A percentile compares a stretch with the other conserved stretches of the same genome.
These are phyloP conservation scores for Dactylellina leptospora DNA, from an alignment of 2,329 filamentous ascomycete genomes.

Conservation along the genomic window DNA sequence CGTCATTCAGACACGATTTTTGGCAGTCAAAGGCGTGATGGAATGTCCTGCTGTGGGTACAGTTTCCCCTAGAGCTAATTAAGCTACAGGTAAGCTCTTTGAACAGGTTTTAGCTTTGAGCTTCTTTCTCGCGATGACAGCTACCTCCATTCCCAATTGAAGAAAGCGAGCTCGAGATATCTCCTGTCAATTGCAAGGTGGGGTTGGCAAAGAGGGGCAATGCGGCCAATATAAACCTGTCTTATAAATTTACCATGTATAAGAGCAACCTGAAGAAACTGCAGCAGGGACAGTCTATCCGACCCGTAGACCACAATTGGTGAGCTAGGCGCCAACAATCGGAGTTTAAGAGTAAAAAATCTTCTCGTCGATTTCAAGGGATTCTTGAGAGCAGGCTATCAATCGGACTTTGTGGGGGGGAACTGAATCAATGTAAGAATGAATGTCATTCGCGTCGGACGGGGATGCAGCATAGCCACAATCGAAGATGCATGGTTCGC, in stretches of 20 bases:
- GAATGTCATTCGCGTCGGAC: constrained; percentile 24
- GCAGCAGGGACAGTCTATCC: constrained; percentile 31
- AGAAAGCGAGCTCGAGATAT: constrained; percentile 1
- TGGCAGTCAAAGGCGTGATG: neutral
- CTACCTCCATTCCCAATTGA: no score
- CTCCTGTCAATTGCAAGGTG: constrained; percentile 8
- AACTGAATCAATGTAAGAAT: neutral
- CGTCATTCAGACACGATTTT: neutral
- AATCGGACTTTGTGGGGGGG: constrained; percentile 16
- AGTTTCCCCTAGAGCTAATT: no score
- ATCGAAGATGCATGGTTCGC: constrained; percentile 34
- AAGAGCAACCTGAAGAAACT: neutral
- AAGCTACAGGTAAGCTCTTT: no score
- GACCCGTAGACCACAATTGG: constrained; percentile 17
- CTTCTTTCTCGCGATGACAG: no score
- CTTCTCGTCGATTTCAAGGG: neutral
- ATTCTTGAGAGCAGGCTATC: constrained; percentile 1
- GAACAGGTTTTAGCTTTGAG: neutral
- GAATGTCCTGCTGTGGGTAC: no score
- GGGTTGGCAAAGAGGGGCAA: constrained; percentile 19
- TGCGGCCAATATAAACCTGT: neutral
- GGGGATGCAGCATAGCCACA: constrained; percentile 51
- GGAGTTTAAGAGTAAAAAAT: constrained; percentile 40
- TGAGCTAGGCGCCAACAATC: constrained; percentile 22
- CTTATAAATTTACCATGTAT: constrained; percentile 2